Conservation (phyloP, 2,329 filamentous ascomycete genomes). For the Aspergillus felis region DNA sequence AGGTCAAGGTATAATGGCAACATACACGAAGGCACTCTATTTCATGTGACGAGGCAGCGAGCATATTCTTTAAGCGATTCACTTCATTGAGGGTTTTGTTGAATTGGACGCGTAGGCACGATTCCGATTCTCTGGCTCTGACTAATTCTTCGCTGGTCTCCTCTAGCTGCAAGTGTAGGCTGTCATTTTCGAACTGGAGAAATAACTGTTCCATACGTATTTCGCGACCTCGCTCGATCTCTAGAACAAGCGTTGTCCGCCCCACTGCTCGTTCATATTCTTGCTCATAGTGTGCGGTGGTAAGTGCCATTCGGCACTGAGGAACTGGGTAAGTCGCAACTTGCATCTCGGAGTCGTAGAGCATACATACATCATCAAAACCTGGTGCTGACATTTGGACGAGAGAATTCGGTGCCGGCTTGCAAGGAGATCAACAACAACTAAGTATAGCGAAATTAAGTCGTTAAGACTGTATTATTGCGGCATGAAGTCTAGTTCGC, state of each 20-base stretch:
- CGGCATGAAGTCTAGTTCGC: neutral
- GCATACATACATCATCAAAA: conserved; percentile 23
- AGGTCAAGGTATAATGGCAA: neutral
- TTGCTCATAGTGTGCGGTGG: conserved; percentile 59
- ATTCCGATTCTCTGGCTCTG: conserved; percentile 43
- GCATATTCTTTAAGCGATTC: conserved; percentile 20
- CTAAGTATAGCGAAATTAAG: neutral
- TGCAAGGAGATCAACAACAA: neutral
- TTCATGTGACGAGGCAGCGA: conserved; percentile 52
- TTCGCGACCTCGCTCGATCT: conserved; percentile 70
- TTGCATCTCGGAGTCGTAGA: neutral
- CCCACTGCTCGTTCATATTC: conserved; percentile 64
- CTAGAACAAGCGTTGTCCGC: conserved; percentile 63
- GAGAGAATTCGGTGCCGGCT: conserved; percentile 5
- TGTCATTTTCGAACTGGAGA: conserved; percentile 70
- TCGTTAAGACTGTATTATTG: neutral
- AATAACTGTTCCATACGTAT: conserved; percentile 66
- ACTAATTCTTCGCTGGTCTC: conserved; percentile 54
- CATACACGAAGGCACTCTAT: conserved; percentile 54
- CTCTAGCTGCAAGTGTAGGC: conserved; percentile 61
- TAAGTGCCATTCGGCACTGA: conserved; percentile 46
- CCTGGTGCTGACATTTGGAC: conserved; percentile 6
- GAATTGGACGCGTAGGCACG: conserved; percentile 45
- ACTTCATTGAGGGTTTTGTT: conserved; percentile 48
- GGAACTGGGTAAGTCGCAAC: conserved; percentile 5